Conservation (phyloP, 371 early-diverging fungal species). For the Mucor indicus region DNA sequence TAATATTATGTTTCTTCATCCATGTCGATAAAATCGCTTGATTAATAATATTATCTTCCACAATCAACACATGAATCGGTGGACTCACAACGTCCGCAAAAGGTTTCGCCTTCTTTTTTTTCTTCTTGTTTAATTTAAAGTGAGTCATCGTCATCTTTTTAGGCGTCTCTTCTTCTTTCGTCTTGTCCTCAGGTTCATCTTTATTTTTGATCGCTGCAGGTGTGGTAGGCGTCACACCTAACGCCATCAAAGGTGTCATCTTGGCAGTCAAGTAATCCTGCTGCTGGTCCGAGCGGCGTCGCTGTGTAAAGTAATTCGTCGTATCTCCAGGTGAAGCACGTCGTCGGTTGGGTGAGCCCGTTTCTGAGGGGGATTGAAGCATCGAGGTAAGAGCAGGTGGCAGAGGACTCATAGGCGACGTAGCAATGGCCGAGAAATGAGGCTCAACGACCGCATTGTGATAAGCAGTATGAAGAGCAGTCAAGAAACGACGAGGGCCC, state of each 20-base stretch:
- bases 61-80: constrained; percentile 69
- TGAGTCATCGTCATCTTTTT: constrained; percentile 14
- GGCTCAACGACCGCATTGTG: constrained; percentile 47
- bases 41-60: constrained; percentile 75
- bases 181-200: background rate
- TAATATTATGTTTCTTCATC: constrained; percentile 65
- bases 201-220: background rate
- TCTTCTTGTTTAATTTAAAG: constrained; percentile 16
- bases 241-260: background rate
- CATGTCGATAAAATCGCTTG: constrained; percentile 64
- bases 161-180: background rate
- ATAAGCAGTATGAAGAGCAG: constrained; percentile 56
- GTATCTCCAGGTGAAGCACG: background rate
- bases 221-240: background rate
- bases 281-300: background rate
- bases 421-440: constrained; percentile 53
- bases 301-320: background rate
- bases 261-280: constrained; percentile 14
- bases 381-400: constrained; percentile 15
- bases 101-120: constrained; percentile 14
- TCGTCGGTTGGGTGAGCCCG: too few relatives aligned
- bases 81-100: constrained; percentile 34
- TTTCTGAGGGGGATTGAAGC: too few relatives aligned
- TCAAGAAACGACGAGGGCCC: constrained; percentile 55
- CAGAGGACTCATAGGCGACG: constrained; percentile 44